Conservation (phyloP, 768 basidiomycete genomes). For the Boletus speciosus region DNA sequence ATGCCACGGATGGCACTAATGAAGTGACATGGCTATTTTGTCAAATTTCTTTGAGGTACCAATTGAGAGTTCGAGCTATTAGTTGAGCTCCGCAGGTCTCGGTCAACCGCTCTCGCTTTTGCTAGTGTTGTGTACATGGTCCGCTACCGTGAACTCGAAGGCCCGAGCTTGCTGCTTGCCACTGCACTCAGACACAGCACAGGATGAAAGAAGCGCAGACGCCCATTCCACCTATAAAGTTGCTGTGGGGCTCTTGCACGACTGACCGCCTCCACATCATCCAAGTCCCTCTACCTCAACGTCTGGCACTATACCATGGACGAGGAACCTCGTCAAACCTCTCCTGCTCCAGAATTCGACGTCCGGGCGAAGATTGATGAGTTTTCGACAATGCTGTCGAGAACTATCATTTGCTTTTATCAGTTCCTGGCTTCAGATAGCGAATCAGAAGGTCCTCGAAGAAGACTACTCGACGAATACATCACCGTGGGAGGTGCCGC, state of each 20-base stretch:
- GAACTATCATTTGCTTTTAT: conserved; percentile 26
- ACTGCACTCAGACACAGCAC: neutral
- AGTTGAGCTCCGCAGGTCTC: neutral
- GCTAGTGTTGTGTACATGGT: neutral
- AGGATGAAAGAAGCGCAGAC: neutral
- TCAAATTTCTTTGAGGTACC: neutral
- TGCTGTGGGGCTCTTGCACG: conserved; percentile 4
- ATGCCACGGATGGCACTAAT: no score
- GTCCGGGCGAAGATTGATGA: conserved; percentile 22
- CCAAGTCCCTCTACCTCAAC: neutral
- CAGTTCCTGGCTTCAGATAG: conserved; percentile 27
- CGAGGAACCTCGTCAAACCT: neutral
- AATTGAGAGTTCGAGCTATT: neutral
- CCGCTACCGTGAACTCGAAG: neutral
- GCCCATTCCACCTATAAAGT: conserved; percentile 7
- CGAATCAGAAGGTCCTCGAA: conserved; percentile 20
- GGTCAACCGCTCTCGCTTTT: neutral
- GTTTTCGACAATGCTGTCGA: conserved; percentile 19
- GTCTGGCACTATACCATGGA: conserved; percentile 8
- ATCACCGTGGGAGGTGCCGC: conserved; percentile 27
- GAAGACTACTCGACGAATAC: conserved; percentile 25
- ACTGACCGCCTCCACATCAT: neutral
- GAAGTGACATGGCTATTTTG: no score
- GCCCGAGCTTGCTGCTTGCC: neutral
- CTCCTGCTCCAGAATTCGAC: conserved; percentile 10